Conservation (phyloP, 2,329 filamentous ascomycete species). For the Coleophoma eucalyptorum region DNA sequence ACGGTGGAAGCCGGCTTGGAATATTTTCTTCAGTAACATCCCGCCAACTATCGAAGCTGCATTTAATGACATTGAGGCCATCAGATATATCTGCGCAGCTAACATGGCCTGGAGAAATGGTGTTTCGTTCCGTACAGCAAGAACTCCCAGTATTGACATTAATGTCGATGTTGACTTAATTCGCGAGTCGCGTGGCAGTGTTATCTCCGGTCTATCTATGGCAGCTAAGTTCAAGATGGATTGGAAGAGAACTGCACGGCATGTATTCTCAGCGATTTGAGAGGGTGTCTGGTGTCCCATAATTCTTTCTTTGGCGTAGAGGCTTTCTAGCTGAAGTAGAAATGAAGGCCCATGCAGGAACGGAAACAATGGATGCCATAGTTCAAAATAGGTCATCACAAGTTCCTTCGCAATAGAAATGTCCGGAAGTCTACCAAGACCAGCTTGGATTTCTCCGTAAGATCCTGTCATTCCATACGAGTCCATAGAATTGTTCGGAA, state of each 20-base stretch:
- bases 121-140: constrained; percentile 32
- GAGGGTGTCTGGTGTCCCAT: not conserved
- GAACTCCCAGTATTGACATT: not conserved
- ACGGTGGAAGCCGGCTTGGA: constrained; percentile 46
- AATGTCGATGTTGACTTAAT: not conserved
- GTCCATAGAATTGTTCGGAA: too few relatives aligned
- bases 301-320: too few relatives aligned
- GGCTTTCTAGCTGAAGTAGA: constrained; percentile 36
- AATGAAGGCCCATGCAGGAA: constrained; percentile 48
- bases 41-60: constrained; percentile 45
- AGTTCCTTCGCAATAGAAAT: constrained; percentile 33
- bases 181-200: not conserved
- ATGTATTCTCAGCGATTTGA: too few relatives aligned
- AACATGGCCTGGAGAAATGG: constrained; percentile 44
- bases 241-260: constrained; percentile 29
- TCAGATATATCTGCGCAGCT: constrained; percentile 43
- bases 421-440: constrained; percentile 24
- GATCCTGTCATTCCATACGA: too few relatives aligned
- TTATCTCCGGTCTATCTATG: not conserved
- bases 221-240: not conserved
- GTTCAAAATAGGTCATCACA: constrained; percentile 45
- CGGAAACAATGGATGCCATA: constrained; percentile 49
- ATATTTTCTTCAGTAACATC: constrained; percentile 39
- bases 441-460: constrained; percentile 8
- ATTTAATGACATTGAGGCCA: constrained; percentile 42